phyloP scores from a whole-genome alignment of 495 filamentous ascomycete species.

The Margaritispora aquatica region DNA sequence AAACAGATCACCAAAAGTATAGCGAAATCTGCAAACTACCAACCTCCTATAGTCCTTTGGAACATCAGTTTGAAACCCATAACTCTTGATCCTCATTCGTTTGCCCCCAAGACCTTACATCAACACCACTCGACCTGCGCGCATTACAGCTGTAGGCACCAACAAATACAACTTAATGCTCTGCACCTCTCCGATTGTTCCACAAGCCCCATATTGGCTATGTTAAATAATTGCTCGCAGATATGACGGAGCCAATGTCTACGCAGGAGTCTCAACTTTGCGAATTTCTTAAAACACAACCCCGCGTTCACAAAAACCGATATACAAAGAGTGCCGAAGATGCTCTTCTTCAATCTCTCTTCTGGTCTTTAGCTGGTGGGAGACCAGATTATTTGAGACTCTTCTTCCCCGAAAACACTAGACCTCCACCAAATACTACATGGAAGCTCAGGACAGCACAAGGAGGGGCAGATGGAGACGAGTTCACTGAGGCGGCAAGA shows the following conservation, averaged over 20 bases:
- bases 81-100: too few species aligned
- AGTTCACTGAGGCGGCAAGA: constrained; percentile 87
- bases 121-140: too few species aligned
- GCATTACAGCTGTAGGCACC: background rate
- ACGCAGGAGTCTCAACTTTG: constrained; percentile 77
- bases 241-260: constrained; percentile 43
- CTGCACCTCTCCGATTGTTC: background rate
- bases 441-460: constrained; percentile 82
- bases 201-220: constrained; percentile 1
- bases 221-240: background rate
- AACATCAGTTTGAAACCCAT: background rate
- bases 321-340: constrained; percentile 64
- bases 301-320: constrained; percentile 54
- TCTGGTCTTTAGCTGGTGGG: constrained; percentile 74
- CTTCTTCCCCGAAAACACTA: constrained; percentile 70
- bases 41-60: background rate
- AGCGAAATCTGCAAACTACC: background rate
- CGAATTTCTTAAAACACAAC: constrained; percentile 69
- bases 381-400: constrained; percentile 62
- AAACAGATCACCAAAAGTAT: too few species aligned
- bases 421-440: constrained; percentile 38
- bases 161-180: background rate
- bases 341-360: constrained; percentile 70
- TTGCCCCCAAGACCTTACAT: too few species aligned
- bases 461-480: constrained; percentile 86